These are phyloP conservation scores for Chytriomyces sp. DNA, from an alignment of 192 early-diverging fungal species.

Conservation along the genomic window DNA sequence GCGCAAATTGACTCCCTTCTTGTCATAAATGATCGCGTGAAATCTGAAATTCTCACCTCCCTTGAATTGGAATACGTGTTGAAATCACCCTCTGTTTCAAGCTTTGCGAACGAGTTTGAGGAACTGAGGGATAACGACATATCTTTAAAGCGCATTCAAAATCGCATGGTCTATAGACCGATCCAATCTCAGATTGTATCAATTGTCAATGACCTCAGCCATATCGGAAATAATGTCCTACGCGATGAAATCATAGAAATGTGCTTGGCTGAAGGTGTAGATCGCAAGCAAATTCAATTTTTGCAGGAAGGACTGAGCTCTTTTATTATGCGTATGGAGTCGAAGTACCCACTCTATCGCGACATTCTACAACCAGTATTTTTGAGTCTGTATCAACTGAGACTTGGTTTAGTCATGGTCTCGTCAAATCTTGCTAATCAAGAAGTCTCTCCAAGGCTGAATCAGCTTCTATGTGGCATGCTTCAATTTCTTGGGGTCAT, in stretches of 20 bases:
- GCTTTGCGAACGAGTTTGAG: neutral
- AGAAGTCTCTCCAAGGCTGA: neutral
- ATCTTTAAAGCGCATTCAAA: constrained; percentile 5
- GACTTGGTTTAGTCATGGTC: constrained; percentile 70
- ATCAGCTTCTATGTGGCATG: neutral
- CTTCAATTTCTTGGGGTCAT: constrained; percentile 15
- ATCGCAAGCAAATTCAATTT: constrained; percentile 57
- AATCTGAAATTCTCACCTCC: constrained; percentile 63
- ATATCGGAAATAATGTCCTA: constrained; percentile 59
- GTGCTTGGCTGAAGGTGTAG: constrained; percentile 51
- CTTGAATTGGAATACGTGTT: constrained; percentile 34
- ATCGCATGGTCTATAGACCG: constrained; percentile 63
- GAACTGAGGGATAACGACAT: neutral
- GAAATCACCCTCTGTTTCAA: neutral
- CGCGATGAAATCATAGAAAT: constrained; percentile 40
- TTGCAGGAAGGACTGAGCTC: constrained; percentile 72
- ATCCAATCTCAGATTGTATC: constrained; percentile 65
- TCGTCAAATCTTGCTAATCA: constrained; percentile 18
- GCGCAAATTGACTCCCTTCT: constrained; percentile 66
- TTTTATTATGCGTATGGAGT: constrained; percentile 62
- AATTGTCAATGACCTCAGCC: constrained; percentile 63
- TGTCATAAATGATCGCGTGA: constrained; percentile 48
- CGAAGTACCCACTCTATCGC: constrained; percentile 72
- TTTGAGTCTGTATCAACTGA: constrained; percentile 72
- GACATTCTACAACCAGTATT: constrained; percentile 75